Conservation (phyloP, 139 green algal genomes). For the Diplosphaera chodatii region DNA sequence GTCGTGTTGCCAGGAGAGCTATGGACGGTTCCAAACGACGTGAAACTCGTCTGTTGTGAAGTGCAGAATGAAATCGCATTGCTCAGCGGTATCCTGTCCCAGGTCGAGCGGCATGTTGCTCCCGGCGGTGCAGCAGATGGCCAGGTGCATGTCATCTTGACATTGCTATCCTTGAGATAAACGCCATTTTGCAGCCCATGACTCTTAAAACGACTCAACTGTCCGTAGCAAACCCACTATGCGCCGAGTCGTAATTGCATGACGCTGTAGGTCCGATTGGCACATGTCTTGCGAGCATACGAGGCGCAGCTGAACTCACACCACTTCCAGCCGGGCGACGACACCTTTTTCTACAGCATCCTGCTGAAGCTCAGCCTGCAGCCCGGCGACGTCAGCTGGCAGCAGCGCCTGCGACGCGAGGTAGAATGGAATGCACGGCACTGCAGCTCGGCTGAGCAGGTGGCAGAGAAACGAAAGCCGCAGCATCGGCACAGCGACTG, state of each 20-base stretch:
- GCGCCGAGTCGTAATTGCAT: too few relatives aligned
- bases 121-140: background rate
- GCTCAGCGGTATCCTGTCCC: background rate
- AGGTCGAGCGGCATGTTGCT: background rate
- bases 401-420: background rate
- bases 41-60: too few relatives aligned
- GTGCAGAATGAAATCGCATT: background rate
- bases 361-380: constrained; percentile 67
- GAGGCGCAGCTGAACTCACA: constrained; percentile 42
- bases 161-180: too few relatives aligned
- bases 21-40: too few relatives aligned
- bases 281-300: constrained; percentile 54
- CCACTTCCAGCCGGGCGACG: constrained; percentile 44
- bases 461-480: too few relatives aligned
- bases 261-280: constrained; percentile 37
- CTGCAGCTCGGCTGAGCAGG: background rate
- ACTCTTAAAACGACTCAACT: too few relatives aligned
- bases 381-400: constrained; percentile 12
- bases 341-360: constrained; percentile 66
- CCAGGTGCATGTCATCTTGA: too few relatives aligned
- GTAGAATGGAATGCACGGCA: background rate
- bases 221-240: too few relatives aligned
- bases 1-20: too few relatives aligned
- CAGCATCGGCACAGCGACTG: too few relatives aligned
- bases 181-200: too few relatives aligned